These are phyloP conservation scores for Quercus agrifolia DNA, from an alignment of 306 rosid genomes.

Conservation along the genomic window DNA sequence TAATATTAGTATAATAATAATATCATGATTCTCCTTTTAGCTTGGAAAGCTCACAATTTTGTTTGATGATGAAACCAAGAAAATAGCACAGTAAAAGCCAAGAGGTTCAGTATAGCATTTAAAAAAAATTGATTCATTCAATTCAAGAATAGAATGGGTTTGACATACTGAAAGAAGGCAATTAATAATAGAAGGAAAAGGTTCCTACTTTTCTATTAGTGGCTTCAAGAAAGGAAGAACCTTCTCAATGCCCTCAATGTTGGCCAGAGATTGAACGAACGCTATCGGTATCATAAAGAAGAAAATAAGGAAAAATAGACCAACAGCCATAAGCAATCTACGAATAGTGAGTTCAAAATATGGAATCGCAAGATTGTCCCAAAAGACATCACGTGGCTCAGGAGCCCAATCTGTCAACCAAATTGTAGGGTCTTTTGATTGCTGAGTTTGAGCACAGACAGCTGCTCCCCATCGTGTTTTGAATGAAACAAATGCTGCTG, in stretches of 20 bases:
- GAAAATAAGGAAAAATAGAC: conserved; percentile 62
- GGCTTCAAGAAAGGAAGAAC: conserved; percentile 77
- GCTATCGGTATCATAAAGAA: conserved; percentile 92
- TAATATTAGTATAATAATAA: background rate
- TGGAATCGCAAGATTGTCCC: conserved; percentile 92
- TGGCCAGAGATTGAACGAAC: conserved; percentile 87
- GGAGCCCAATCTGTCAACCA: conserved; percentile 99
- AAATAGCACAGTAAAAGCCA: background rate
- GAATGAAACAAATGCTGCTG: conserved; percentile 95
- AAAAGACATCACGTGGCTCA: conserved; percentile 76
- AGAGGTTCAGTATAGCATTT: background rate
- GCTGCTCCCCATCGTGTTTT: conserved; percentile 91
- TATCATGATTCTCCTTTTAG: background rate
- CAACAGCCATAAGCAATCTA: conserved; percentile 51
- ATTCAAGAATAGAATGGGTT: background rate
- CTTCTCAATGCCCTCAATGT: conserved; percentile 70
- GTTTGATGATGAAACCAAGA: background rate
- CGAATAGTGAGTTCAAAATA: conserved; percentile 66
- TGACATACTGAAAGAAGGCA: background rate
- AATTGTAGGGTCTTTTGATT: conserved; percentile 67
- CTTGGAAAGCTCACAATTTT: background rate
- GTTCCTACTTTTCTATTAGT: conserved; percentile 60
- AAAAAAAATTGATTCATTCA: background rate
- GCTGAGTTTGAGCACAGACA: conserved; percentile 93
- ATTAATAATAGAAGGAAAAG: conserved; percentile 15